Base-by-base conservation (phyloP, 176 grass and related monocot species). In the Hyparrhenia diplandra region DNA sequence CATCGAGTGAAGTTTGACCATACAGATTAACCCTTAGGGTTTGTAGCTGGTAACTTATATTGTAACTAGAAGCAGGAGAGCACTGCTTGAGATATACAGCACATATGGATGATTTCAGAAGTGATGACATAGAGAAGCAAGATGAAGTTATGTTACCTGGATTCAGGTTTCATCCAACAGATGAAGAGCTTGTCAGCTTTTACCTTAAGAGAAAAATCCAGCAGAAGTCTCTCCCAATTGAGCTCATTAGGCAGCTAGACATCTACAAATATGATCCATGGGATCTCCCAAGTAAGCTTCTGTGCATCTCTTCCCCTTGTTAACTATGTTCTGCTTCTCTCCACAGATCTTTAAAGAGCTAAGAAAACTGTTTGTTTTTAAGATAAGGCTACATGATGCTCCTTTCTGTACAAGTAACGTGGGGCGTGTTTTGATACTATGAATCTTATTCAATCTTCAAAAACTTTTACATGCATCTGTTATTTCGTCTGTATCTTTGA, bases 211-310 rank as follows among this genome's bases (percentile, higher is more conserved):
- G 96, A 55, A 95, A 99, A 78, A 89, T 99, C 47, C 96, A 95
- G 82, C 93, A 95, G 77, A 91, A 91, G 68, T 85, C 90, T 83
- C 93, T 99, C 46, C 90, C 90, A 23, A 93, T 99, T 83, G 96
- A 99, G 85, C 96, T 99, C 52, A 99, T 99, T 43, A 90, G 93
- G 85, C 93, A 99, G 80, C 90, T 99, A 12, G 96, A 99, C 69
- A 99, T 95, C 85, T 99, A 99, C 90, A 99, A 99, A 76, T 93
- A 93, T 78, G 96, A 99, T 91, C 93, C 96, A 91, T 95, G 96
- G 93, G 96, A 99, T 93, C 93, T 99, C 87, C 93, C 96, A 95
- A 99, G 96, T 99, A 99, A 88, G 90, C 71, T 86, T 82, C 46
- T 25, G 10, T 80, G 27, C 69, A 55, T n/a, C 45, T 74, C 45